Base-by-base conservation (phyloP, 2,329 filamentous ascomycete species). In the Stachybotrys elegans region DNA sequence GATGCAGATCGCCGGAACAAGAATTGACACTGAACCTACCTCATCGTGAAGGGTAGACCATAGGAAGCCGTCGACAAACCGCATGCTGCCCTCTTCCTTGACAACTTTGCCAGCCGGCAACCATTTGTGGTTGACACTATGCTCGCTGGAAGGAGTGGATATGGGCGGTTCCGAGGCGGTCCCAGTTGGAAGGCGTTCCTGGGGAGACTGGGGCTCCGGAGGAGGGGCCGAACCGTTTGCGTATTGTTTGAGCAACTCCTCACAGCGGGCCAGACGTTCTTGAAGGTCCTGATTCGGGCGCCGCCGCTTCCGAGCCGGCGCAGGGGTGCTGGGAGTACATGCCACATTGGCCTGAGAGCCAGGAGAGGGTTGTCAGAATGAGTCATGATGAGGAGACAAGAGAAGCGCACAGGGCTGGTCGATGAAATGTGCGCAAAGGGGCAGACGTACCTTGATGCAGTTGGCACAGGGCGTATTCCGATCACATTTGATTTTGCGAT, bases 401-500 rank as follows among this genome's bases (percentile, higher is more conserved):
- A n/a, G n/a, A n/a, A n/a, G n/a, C n/a, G n/a, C n/a, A n/a, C n/a
- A n/a, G n/a, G n/a, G n/a, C n/a, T n/a, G n/a, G n/a, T n/a, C n/a
- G n/a, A n/a, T n/a, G n/a, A n/a, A n/a, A n/a, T n/a, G n/a, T n/a
- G n/a, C n/a, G n/a, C n/a, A n/a, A n/a, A 9, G 25, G 25, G 25
- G 14, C 14, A 23, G 12, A 57, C 63, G 48, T 52, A 81, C 78
- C 71, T 81, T 81, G 57, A 75, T 62, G 51, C 78, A 81, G 52
- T 81, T 81, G 46, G 76, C 73, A 54, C 78, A 81, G 4, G 78
- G 78, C 32, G 73, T 78, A 34, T 71, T 72, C 48, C 78, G 71
- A 53, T 81, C 77, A 60, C 78, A 82, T 58, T 79, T 80, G 61
- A 81, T 81, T 63, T 82, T 81, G 54, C 78, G 72, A 55, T 77